Percentiles rank a stretch among this genome's conserved stretches.
phyloP scores from a whole-genome alignment of 805 yeast species.

The Tetrapisispora arboricola region DNA sequence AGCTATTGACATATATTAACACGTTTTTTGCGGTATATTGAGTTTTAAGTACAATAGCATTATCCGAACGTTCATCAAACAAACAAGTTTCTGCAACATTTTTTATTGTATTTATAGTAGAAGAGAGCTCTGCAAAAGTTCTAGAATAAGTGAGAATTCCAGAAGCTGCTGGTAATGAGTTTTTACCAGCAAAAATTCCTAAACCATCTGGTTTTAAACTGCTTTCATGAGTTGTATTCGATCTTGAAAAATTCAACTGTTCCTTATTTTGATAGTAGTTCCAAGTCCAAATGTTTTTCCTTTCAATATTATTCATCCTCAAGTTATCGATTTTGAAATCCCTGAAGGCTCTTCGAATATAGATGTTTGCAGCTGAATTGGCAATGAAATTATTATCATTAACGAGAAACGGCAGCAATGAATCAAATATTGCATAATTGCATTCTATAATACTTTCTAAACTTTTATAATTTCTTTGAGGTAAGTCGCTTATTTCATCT shows the following conservation, averaged over 20 bases:
- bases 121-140: neutral
- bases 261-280: neutral
- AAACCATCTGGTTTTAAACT: too few relatives aligned
- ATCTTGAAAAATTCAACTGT: too few relatives aligned
- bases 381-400: constrained; percentile 80
- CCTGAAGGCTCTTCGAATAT: constrained; percentile 91
- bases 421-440: constrained; percentile 92
- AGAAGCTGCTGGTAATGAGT: neutral
- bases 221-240: too few relatives aligned
- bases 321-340: constrained; percentile 81
- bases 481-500: constrained; percentile 72
- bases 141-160: neutral
- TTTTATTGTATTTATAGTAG: neutral
- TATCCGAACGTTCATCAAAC: neutral
- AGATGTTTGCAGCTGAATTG: constrained; percentile 94
- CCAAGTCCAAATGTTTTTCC: constrained; percentile 1
- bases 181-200: neutral
- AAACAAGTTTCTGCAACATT: neutral
- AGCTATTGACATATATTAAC: constrained; percentile 7
- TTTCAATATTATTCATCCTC: constrained; percentile 38
- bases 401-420: constrained; percentile 79
- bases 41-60: neutral
- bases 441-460: constrained; percentile 91
- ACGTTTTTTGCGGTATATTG: neutral
- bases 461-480: constrained; percentile 57